Evolutionary conservation across 352 stramenopile species (phyloP).

Genomic region (Globisporangium nunn): DNA sequence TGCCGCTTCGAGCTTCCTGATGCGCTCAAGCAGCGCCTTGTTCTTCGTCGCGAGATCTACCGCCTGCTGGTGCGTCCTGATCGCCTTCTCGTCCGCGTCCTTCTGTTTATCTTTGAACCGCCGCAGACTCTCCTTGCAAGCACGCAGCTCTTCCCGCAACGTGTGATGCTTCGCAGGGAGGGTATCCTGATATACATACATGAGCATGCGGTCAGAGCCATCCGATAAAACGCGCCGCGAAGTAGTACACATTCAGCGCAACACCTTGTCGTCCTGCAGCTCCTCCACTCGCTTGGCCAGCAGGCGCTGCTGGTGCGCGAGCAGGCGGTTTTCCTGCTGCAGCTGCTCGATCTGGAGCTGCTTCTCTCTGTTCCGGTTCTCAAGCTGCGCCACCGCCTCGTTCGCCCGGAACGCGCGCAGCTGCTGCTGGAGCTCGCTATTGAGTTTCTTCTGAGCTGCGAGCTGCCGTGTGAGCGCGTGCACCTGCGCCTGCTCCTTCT

Average conservation of each 20-base stretch:
- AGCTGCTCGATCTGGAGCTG: slow-evolving; percentile 56
- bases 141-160: slow-evolving; percentile 54
- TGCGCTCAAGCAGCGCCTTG: slow-evolving; percentile 41
- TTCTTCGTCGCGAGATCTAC: slow-evolving; percentile 50
- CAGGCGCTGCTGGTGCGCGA: slow-evolving; percentile 46
- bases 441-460: slow-evolving; percentile 33
- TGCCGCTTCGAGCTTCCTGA: slow-evolving; percentile 31
- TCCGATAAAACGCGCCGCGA: background rate
- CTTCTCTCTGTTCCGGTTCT: slow-evolving; percentile 63
- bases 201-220: background rate
- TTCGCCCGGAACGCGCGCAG: slow-evolving; percentile 45
- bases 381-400: slow-evolving; percentile 41
- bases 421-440: slow-evolving; percentile 34
- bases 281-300: slow-evolving; percentile 57
- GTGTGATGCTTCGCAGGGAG: slow-evolving; percentile 39
- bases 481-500: slow-evolving; percentile 10
- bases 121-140: slow-evolving; percentile 52
- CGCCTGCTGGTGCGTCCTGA: slow-evolving; percentile 43
- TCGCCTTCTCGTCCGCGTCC: slow-evolving; percentile 33
- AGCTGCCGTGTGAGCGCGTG: slow-evolving; percentile 34
- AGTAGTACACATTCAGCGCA: background rate
- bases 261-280: slow-evolving; percentile 43
- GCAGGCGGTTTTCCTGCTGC: slow-evolving; percentile 41
- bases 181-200: slow-evolving; percentile 23
- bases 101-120: slow-evolving; percentile 50